Base-by-base conservation (phyloP, 371 early-diverging fungal genomes). In the Neoconidiobolus thromboides region DNA sequence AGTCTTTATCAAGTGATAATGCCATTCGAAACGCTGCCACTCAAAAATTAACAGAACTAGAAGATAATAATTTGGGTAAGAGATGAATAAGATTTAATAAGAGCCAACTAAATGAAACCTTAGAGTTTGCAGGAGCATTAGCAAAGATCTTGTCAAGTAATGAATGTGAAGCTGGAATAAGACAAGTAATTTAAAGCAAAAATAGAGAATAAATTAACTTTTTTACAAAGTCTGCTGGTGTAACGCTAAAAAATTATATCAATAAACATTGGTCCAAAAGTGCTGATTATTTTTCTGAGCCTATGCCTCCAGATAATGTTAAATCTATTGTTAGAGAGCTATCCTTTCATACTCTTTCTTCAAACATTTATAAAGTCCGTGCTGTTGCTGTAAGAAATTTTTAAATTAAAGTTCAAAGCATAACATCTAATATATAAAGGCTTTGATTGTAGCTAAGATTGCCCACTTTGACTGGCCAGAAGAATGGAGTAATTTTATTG, bases 401-500 rank as follows among this genome's bases (percentile, higher is more conserved):
- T 36, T 51, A 46, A 52, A 49, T 54, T 46, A 37, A n/a, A 9
- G n/a, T 47, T 1, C 9, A 46, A n/a, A 40, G 49, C 15, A 26
- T 26, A 26, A 26, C 26, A 26, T 26, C 26, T 12, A 60, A 56
- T 61, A 26, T 37, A 26, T 37, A 37, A 64, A 78, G 82, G 94
- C 93, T 2, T 86, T 84, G 60, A 85, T 83, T 2, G 76, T 93
- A 2, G 85, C 94, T 12, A 82, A 78, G 61, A 89, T 96, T 66
- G 93, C 92, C 1, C 84, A 83, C 50, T 79, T 83, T 48, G 96
- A 96, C 73, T 94, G 89, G 77, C 93, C 94, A 1, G 94, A 93
- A 64, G 76, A 83, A 26, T 96, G 96, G 96, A 89, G 91, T n/a
- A 80, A 86, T 48, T 75, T 96, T 42, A 79, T 93, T 62, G 81